A percentile compares a stretch with the other conserved stretches of the same genome.
phyloP scores from a whole-genome alignment of 2,329 filamentous ascomycete species.

The Aspergillus quadricinctus region DNA sequence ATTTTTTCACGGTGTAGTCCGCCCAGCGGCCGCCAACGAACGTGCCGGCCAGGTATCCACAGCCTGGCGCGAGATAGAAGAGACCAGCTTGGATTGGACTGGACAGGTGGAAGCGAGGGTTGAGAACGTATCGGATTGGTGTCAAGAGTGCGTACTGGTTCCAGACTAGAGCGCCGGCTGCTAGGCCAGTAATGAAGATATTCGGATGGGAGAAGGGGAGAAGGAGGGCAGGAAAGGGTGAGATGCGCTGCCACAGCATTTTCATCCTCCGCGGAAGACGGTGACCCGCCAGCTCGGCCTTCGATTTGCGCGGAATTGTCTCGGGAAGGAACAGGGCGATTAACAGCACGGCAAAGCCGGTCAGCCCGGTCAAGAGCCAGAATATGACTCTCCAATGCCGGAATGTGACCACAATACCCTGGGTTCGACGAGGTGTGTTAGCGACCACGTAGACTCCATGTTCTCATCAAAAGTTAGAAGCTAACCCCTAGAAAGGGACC shows the following conservation, averaged over 20 bases:
- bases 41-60: conserved; percentile 65
- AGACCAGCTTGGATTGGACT: conserved; percentile 64
- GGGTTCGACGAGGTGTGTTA: conserved; percentile 49
- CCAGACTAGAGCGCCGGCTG: conserved; percentile 63
- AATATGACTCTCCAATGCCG: conserved; percentile 70
- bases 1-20: conserved; percentile 62
- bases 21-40: conserved; percentile 70
- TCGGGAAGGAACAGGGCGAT: conserved; percentile 67
- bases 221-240: conserved; percentile 59
- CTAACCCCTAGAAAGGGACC: conserved; percentile 45
- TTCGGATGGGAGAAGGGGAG: conserved; percentile 66
- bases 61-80: conserved; percentile 70
- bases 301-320: conserved; percentile 63
- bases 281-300: conserved; percentile 58
- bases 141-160: conserved; percentile 70
- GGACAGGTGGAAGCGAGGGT: conserved; percentile 66
- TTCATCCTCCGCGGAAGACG: conserved; percentile 46
- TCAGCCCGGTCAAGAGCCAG: conserved; percentile 69
- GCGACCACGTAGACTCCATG: too few relatives aligned
- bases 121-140: conserved; percentile 67
- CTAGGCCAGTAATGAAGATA: conserved; percentile 58
- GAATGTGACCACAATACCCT: conserved; percentile 73
- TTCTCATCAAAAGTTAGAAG: neutral
- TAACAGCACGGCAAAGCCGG: conserved; percentile 55
- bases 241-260: conserved; percentile 60